Evolutionary conservation across 2,329 filamentous ascomycete species (phyloP).

Genomic region (Graphiopsis chlorocephala): DNA sequence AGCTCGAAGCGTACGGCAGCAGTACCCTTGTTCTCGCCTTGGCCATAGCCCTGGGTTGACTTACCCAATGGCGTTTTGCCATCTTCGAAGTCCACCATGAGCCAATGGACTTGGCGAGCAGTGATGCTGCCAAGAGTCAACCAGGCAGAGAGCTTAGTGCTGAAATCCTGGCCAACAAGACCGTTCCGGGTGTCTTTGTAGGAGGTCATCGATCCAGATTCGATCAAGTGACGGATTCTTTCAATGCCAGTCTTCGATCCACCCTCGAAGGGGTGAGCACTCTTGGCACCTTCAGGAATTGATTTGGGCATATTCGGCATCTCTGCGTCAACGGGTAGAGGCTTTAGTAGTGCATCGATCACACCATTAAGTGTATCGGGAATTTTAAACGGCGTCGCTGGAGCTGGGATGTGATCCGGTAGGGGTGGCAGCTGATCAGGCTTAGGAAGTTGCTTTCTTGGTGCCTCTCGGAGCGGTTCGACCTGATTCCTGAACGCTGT

Average conservation of each 20-base stretch:
- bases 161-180: constrained; percentile 67
- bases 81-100: constrained; percentile 67
- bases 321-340: constrained; percentile 51
- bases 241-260: constrained; percentile 61
- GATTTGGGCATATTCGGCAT: constrained; percentile 51
- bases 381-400: constrained; percentile 62
- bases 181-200: constrained; percentile 74
- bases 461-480: constrained; percentile 66
- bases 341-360: constrained; percentile 55
- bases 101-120: constrained; percentile 67
- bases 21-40: constrained; percentile 71
- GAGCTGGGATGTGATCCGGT: constrained; percentile 56
- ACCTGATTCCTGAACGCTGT: constrained; percentile 71
- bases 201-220: constrained; percentile 56
- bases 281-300: constrained; percentile 53
- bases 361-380: constrained; percentile 56
- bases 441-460: constrained; percentile 55
- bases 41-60: constrained; percentile 57
- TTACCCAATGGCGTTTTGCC: constrained; percentile 46
- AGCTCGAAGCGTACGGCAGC: constrained; percentile 69
- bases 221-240: constrained; percentile 60
- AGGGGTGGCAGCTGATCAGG: constrained; percentile 59
- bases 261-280: constrained; percentile 65
- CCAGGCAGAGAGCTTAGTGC: constrained; percentile 73
- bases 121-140: constrained; percentile 71